Base-by-base conservation (phyloP, 202 grass and related monocot genomes). In the Panicum hallii region DNA sequence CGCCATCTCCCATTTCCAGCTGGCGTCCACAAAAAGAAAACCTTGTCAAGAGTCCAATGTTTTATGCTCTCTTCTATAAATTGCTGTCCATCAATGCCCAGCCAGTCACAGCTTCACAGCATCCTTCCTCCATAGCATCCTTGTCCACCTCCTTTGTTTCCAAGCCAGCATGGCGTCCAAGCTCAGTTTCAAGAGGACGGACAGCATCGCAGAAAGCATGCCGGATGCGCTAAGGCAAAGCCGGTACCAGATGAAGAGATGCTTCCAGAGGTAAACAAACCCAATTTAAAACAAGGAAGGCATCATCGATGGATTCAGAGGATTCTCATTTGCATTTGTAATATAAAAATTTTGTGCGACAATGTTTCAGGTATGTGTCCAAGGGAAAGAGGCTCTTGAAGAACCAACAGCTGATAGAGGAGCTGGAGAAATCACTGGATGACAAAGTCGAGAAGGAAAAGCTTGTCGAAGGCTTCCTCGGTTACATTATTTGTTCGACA, bases 231-330 rank as follows among this genome's bases (percentile, higher is more conserved):
- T 99, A 38, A 85, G 67, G 45, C 87, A 94, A 79, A 97, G 92
- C 78, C 90, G 97, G 58, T 99, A 99, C 84, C 97, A 97, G 92
- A 99, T 99, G 97, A 99, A 99, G 85, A 90, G 75, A 60, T 97
- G 93, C 87, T 97, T 99, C 63, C 73, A 87, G 62, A 87, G 97
- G 97, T 99, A 90, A 79, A 26, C 32, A 90, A 79, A 26, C 32
- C 17, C 50, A 63, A 79, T 9, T 67, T 61, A 45, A 17, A 20
- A 41, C 26, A 26, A 26, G 26, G 13, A 15, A 58, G 71, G 1
- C 68, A 47, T 48, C 32, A 22, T 65, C 14, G 20, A 26, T 76
- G 34, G 32, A 70, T 75, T 12, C 40, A 58, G 26, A 38, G 14
- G 23, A 20, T 67, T 60, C 45, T 23, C 11, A 63, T 71, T 79